Conservation (phyloP, 2,329 filamentous ascomycete species). For the Exophiala viscosa region DNA sequence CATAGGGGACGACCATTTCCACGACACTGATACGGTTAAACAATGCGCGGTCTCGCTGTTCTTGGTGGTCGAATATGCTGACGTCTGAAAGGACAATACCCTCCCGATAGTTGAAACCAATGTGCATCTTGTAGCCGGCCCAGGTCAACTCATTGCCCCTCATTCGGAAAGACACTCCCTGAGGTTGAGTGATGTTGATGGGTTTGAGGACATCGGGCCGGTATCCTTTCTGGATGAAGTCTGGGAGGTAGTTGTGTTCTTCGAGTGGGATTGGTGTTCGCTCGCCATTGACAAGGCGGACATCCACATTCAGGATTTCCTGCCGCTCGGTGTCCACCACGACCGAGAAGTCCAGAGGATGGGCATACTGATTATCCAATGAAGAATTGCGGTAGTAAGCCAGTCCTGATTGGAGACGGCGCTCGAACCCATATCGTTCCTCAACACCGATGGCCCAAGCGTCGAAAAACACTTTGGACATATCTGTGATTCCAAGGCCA, state of each 20-base stretch:
- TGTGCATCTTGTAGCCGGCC: slow-evolving; percentile 91
- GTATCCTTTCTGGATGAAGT: slow-evolving; percentile 71
- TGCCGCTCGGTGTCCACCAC: slow-evolving; percentile 80
- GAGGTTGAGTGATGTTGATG: slow-evolving; percentile 80
- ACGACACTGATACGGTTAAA: slow-evolving; percentile 87
- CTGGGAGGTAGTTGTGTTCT: slow-evolving; percentile 75
- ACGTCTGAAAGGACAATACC: slow-evolving; percentile 89
- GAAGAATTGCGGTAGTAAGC: slow-evolving; percentile 90
- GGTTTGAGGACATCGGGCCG: slow-evolving; percentile 71
- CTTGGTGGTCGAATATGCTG: slow-evolving; percentile 73
- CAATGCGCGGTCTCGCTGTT: slow-evolving; percentile 65
- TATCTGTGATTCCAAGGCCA: slow-evolving; percentile 79
- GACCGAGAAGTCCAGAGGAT: slow-evolving; percentile 88
- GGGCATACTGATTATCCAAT: slow-evolving; percentile 90
- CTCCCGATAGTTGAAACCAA: slow-evolving; percentile 93
- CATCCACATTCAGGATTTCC: slow-evolving; percentile 75
- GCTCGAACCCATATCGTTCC: slow-evolving; percentile 73
- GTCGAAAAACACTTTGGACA: slow-evolving; percentile 95
- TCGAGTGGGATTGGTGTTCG: slow-evolving; percentile 68
- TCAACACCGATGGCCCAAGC: slow-evolving; percentile 96
- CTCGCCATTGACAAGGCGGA: slow-evolving; percentile 64
- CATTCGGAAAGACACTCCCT: slow-evolving; percentile 81
- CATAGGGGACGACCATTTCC: slow-evolving; percentile 87
- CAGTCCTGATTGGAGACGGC: slow-evolving; percentile 82
- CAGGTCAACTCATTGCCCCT: slow-evolving; percentile 71